phyloP scores from a whole-genome alignment of 257 asterid species.

The Solanum acaule region DNA sequence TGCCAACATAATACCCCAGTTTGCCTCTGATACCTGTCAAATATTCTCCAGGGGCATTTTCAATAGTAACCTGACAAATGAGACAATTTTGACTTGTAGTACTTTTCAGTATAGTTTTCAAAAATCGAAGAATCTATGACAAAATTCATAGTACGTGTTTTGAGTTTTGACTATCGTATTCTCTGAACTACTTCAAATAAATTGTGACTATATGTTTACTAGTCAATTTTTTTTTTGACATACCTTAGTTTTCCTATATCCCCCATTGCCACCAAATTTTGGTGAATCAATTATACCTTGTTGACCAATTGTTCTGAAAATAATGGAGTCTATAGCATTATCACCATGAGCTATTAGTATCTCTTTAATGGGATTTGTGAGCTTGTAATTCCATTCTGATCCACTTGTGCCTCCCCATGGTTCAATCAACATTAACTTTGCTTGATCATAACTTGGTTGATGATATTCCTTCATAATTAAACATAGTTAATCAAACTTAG shows the following conservation, averaged over 20 bases:
- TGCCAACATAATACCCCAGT: neutral
- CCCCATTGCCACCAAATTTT: neutral
- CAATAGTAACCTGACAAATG: neutral
- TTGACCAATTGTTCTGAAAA: neutral
- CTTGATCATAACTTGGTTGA: neutral
- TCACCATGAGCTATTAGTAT: neutral
- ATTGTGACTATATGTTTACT: neutral
- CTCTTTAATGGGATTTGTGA: neutral
- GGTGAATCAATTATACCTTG: neutral
- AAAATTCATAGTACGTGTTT: too few species aligned
- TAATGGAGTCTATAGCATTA: neutral
- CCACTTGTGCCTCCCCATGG: neutral
- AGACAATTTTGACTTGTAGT: neutral
- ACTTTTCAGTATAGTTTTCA: neutral
- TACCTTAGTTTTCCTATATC: neutral
- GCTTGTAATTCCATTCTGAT: neutral
- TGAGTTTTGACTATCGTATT: neutral
- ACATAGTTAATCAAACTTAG: neutral
- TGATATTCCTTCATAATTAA: neutral
- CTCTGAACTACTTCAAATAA: too few species aligned
- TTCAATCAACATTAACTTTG: neutral
- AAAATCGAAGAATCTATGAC: neutral
- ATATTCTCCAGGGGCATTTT: neutral
- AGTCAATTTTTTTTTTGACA: neutral
- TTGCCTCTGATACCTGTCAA: slow-evolving; percentile 1